Evolutionary conservation across 2,329 filamentous ascomycete genomes (phyloP), one percentile per base, ranked within the genome.

Genomic region (Sporothrix schenckii): DNA sequence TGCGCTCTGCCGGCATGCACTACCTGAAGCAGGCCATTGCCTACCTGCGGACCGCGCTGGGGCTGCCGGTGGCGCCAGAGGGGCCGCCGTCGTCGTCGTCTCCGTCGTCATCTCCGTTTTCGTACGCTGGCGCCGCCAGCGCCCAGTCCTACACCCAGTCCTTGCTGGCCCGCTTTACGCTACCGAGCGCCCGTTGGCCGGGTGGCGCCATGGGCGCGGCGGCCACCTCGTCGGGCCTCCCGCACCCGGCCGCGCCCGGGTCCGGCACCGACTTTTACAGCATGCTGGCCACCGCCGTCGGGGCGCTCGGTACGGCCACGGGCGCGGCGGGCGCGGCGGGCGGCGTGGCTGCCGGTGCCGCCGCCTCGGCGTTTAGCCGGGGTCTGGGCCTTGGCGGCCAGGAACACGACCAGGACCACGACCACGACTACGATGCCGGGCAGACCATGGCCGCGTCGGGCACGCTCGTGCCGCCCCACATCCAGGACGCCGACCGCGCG

Each of bases 121-220:
- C 80, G 72, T 60, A 58, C 16, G 6, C 41, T 5, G 27, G 41
- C 14, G n/a, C 19, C 77, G 72, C 74, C 49, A 56, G n/a, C 50
- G 52, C 83, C 69, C 80, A 86, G 76, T 81, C 82, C 74, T 97
- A 97, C 79, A 93, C 92, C 2, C 92, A 96, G 79, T 87, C 86
- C 53, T 86, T 98, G 50, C 89, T 97, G 71, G 91, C 92, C 56
- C 88, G 94, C 73, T 97, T 98, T 83, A 92, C 89, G 78, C 87
- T 97, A 75, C 93, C 94, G 14, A 82, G 87, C 52, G 89, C 91
- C 4, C 81, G 89, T 68, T 87, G 87, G 78, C 81, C 84, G 61
- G 81, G 81, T 67, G 75, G 71, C 49, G 74, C 71, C 47, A 71
- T 68, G 21, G 65, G 65, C 21, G 47, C 49, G 10, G 41, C 41